Evolutionary conservation across 1,284 basidiomycete genomes (phyloP).

Genomic region (Moesziomyces parantarcticus): DNA sequence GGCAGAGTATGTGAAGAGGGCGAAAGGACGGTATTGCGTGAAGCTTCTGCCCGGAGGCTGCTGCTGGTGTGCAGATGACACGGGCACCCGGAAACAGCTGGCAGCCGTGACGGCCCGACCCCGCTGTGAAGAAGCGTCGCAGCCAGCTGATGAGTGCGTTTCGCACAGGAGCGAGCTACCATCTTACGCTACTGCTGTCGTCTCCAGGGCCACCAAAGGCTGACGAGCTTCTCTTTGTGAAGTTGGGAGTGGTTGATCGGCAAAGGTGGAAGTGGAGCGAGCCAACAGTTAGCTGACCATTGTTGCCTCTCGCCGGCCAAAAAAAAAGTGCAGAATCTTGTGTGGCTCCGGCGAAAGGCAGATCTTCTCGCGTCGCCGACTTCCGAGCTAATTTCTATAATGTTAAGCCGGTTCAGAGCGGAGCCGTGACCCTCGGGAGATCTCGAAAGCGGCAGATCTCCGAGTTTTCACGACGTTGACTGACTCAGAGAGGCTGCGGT

Average conservation of each 20-base stretch:
- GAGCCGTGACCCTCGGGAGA: conserved; percentile 11
- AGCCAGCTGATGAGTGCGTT: conserved; percentile 31
- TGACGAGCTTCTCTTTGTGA: neutral
- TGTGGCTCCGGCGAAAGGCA: neutral
- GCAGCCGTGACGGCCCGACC: conserved; percentile 32
- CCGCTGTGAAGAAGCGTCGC: conserved; percentile 18
- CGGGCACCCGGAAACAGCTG: conserved; percentile 9
- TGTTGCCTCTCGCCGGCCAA: neutral
- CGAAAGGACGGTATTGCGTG: neutral
- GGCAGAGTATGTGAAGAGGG: neutral
- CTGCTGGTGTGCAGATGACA: conserved; percentile 8
- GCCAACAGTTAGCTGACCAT: too few relatives aligned
- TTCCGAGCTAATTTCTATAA: conserved; percentile 12
- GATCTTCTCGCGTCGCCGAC: conserved; percentile 13
- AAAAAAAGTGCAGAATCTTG: conserved; percentile 3
- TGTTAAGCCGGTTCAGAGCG: neutral
- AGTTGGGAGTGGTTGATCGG: neutral
- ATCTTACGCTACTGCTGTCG: conserved; percentile 3
- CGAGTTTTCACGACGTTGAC: conserved; percentile 46
- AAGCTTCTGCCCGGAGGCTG: neutral
- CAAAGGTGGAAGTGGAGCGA: conserved; percentile 1
- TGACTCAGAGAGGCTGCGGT: conserved; percentile 34
- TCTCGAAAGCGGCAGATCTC: conserved; percentile 20
- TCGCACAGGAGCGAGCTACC: conserved; percentile 26
- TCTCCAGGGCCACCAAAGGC: conserved; percentile 18